Evolutionary conservation across 1,284 basidiomycete species (phyloP), one percentile per base, ranked within the genome.

Genomic region (Cryptococcus depauperatus): DNA sequence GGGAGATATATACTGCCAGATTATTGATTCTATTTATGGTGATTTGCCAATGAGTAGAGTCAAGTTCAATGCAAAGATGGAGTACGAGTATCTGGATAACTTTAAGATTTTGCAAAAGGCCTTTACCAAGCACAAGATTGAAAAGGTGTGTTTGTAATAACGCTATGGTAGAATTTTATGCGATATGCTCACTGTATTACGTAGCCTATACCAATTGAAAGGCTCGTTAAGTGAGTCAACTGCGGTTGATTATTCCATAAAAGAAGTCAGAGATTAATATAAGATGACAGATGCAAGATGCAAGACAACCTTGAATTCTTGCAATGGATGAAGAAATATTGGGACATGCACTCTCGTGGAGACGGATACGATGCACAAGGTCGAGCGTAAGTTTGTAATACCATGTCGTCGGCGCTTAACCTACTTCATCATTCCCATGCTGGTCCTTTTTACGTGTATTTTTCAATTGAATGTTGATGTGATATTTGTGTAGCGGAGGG

Each of bases 251-350:
- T 9, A n/a, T 30, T n/a, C n/a, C 9, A 30, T n/a, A 30, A 30
- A 30, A n/a, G 28, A 9, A n/a, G 28, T 30, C 9, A n/a, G 9
- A 30, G 9, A 13, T 30, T n/a, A 18, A 11, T 18, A 33, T 10
- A 3, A 14, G 13, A 14, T 28, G n/a, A 5, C 29, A 66, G 64
- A 47, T 98, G 93, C 77, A 97, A 97, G 76, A 98, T 98, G 93
- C 95, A 97, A 83, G 95, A 98, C 73, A 99, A 99, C 72, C 83
- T 99, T 58, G 95, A 99, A 69, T 98, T 98, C 73, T 69, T 93
- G 46, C 93, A 99, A 71, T 98, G 93, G 93, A 78, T 90, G 62
- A 92, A 92, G 67, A 84, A 85, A 44, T 96, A 84, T 72, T 98
- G 95, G 93, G 91, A 97, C 64, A 73, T 79, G 37, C 88, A 95